Evolutionary conservation across 768 basidiomycete genomes (phyloP), one percentile per base, ranked within the genome.

Genomic region (Termitomyces sp.): DNA sequence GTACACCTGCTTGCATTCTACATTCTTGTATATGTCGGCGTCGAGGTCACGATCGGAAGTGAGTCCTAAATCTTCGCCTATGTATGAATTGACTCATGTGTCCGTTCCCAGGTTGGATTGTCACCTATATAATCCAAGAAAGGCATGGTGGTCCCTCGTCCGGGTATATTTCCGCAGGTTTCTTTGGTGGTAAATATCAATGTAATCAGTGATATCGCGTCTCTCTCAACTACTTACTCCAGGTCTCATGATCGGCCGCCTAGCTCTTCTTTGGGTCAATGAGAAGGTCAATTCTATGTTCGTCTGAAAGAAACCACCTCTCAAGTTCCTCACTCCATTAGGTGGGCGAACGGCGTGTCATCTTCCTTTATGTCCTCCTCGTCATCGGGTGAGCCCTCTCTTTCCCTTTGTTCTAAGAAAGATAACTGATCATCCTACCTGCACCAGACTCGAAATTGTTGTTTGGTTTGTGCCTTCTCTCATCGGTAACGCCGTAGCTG

Each of bases 391-490:
- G 59, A 21, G 73, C 63, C 17, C 38, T 23, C 17, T 6, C 16
- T 34, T 32, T 50, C 17, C n/a, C 25, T 19, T 8, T 4, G 9
- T 29, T 29, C 23, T 35, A 10, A 41, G 10, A 21, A 10, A 9
- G 7, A 23, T 50, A 6, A 32, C 12, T 31, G 21, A 44, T 23
- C 0, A n/a, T 11, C 27, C 6, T 9, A 34, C 27, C 45, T 23
- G 19, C 1, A 35, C 19, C 31, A 42, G 79, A 12, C 72, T 85
- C 34, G 76, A 85, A 62, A 53, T 84, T 21, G 63, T 85, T 3
- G 73, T 91, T 38, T 92, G 89, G 89, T 74, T 85, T 21, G 80
- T 84, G 0, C 85, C 85, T 17, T 85, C 82, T 4, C 71, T 90
- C 17, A 72, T 87, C 10, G 85, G 81, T 2, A 78, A 81, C 61